Evolutionary conservation across 148 eudicot species (phyloP), one percentile per base, ranked within the genome.

Genomic region (Euryodendron excelsum): DNA sequence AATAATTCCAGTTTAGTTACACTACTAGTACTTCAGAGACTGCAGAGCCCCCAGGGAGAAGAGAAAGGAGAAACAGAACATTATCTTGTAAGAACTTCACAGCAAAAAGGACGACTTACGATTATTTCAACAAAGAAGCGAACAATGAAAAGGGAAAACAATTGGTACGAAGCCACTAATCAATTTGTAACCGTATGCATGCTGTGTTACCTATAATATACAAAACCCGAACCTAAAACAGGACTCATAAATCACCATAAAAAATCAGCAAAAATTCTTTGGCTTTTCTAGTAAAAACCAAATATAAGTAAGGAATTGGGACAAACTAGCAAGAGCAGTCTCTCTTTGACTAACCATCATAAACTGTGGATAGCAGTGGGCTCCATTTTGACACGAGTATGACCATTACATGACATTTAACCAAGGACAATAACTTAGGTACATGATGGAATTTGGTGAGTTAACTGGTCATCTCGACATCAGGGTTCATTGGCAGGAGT

Each of bases 401-500:
- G 7, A 39, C 44, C 44, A 39, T 39, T 39, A 39, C 44, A 39
- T 39, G 59, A 55, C 23, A 7, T 11, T 4, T 17, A 55, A 44
- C n/a, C 36, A 3, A 55, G 74, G 21, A 70, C 23, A 41, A 14
- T 25, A 59, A 59, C 36, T 28, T 74, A 7, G 68, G 53, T 41
- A 78, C 21, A 28, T 44, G 68, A 60, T 11, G 59, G 69, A 48
- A 69, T 73, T 59, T 31, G 0, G 52, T 27, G 73, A 73, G 48
- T 84, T 81, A 90, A 84, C 83, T 60, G 45, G 81, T 85, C 89
- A 93, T 90, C 67, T 87, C 92, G 64, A 80, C 79, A 82, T 86
- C 94, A 72, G 69, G 84, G 75, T 73, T 82, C 55, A 64, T 34
- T 21, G 89, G 82, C 84, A 87, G 87, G 64, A 76, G 85, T 56